Evolutionary conservation across 148 eudicot species (phyloP), one percentile per base, ranked within the genome.

Genomic region (Rhododendron vialii): DNA sequence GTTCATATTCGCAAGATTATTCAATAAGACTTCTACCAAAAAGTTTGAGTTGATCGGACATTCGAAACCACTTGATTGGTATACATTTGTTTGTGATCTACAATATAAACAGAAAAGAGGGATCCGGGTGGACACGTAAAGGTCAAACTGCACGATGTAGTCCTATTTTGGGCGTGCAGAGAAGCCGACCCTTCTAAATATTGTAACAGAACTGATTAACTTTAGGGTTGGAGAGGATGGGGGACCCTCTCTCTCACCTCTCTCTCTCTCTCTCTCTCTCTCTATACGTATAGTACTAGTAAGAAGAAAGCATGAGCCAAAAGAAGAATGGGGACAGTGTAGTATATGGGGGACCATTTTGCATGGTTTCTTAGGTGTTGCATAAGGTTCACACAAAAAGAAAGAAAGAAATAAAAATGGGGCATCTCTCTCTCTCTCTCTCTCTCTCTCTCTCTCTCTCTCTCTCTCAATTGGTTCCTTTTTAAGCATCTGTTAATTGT

Each of bases 131-230:
- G 15, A n/a, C 73, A 12, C 33, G 33, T n/a, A 26, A 67, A 67
- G 33, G 33, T 12, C 33, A 10, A n/a, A n/a, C 33, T 67, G 5
- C 74, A 67, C 33, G 74, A 11, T 9, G 13, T 26, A 11, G 74
- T 67, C 74, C 14, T 28, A 10, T 26, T 11, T 26, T 10, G 33
- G 35, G 74, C 0, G 2, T 8, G 71, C 71, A 63, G 71, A 8
- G 71, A 63, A 63, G 71, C 1, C 30, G 3, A 24, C 28, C 33
- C 33, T 84, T 73, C 55, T 81, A 89, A 59, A 81, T 79, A 76
- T 86, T 86, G 82, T 59, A 89, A 80, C 82, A 84, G 88, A 84
- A 86, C 71, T 89, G 81, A 81, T 73, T 84, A 83, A 86, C 90
- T 55, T 80, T 86, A 88, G 86, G 86, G 86, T 88, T 55, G 41